Base-by-base conservation (phyloP, 2,329 filamentous ascomycete species). In the Cladobotryum protrusum region DNA sequence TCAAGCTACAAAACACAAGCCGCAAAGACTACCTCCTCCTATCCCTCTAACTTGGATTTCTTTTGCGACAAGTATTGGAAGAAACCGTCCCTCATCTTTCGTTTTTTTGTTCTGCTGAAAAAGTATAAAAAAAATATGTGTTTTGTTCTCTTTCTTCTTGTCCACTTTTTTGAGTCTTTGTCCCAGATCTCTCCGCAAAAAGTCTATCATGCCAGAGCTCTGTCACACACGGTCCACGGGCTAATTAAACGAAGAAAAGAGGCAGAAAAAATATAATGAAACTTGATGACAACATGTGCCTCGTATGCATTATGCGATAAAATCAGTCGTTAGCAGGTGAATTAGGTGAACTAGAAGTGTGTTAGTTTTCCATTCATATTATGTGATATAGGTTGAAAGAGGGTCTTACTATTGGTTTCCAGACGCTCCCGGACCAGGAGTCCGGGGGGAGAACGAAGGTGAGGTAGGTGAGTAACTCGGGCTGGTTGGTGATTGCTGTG, bases 381-480 rank as follows among this genome's bases (percentile, higher is more conserved):
- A 20, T 17, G 6, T 14, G 17, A 15, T 32, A 14, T n/a, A 13
- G 12, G 29, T 24, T n/a, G 20, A 20, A 4, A 12, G 17, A 18
- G n/a, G n/a, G 3, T 62, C 67, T 61, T 51, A 69, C 67, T 70
- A 70, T 63, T 71, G 67, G 59, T 72, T 71, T 61, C 69, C 69
- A 60, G 68, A 68, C 32, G 65, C 62, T 54, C 67, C 68, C 52
- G 69, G 70, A 54, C 71, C 72, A 60, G 72, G 72, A 14, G 72
- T 74, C 54, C 69, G 64, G 53, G 71, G 72, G 59, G 72, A 73
- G 62, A 72, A 73, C 39, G 69, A 68, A 48, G 71, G 71, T 13
- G 67, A 70, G 6, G 81, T 81, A 39, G 89, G 83, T 42, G 87
- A 91, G 68, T 87, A 87, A 63, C 79, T 79, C 57, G 87, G 79